Evolutionary conservation across 192 early-diverging fungal genomes (phyloP).

Genomic region (Coemansia umbellata): DNA sequence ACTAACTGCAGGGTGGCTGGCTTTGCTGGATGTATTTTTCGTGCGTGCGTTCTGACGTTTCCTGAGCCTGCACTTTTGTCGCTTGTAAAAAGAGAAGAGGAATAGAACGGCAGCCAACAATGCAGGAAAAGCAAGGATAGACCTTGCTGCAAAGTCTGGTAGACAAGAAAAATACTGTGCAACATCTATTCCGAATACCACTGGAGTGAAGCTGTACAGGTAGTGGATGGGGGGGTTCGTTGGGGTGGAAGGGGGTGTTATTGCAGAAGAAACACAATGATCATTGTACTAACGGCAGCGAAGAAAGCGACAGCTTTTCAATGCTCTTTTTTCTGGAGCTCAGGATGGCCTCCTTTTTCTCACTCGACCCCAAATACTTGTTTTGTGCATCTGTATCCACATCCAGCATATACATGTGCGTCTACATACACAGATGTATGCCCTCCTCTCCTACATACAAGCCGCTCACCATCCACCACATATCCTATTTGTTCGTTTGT

Average conservation of each 20-base stretch:
- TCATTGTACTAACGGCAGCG: background rate
- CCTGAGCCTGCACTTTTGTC: background rate
- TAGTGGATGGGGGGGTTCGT: background rate
- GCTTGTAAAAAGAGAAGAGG: background rate
- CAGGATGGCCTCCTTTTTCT: background rate
- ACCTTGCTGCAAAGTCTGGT: conserved; percentile 4
- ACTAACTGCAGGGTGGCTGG: conserved; percentile 3
- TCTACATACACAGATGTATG: background rate
- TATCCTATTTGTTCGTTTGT: background rate
- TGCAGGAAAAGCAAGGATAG: background rate
- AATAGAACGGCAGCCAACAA: background rate
- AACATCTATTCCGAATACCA: background rate
- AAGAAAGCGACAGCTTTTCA: background rate
- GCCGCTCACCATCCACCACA: background rate
- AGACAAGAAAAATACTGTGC: background rate
- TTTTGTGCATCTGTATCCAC: background rate
- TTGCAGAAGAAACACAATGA: background rate
- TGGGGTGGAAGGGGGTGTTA: background rate
- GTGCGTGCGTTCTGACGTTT: background rate
- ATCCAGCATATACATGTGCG: background rate
- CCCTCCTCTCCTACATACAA: background rate
- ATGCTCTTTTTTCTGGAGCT: background rate
- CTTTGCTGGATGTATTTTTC: background rate
- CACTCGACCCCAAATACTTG: background rate
- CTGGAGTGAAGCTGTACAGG: background rate